A percentile compares a stretch with the other conserved stretches of the same genome.
phyloP scores from a whole-genome alignment of 176 grass and related monocot species.

The Areca catechu region DNA sequence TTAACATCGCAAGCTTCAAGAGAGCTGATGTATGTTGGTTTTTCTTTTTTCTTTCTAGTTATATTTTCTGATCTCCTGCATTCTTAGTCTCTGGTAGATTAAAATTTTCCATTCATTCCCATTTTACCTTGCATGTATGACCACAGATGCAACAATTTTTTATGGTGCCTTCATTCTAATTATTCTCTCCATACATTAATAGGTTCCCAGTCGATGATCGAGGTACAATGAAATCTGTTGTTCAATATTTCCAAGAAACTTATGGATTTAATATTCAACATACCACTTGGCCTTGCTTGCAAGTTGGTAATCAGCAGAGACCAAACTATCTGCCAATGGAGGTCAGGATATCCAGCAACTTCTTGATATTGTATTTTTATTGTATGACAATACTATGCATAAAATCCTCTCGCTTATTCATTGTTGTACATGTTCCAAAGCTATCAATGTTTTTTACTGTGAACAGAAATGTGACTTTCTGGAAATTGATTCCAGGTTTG shows the following conservation, averaged over 20 bases:
- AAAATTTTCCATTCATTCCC: too few relatives aligned
- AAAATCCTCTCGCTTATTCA: too few relatives aligned
- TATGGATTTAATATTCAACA: slow-evolving; percentile 88
- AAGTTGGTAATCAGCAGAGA: slow-evolving; percentile 92
- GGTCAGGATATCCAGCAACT: not conserved
- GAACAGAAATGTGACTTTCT: too few relatives aligned
- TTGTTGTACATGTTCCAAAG: too few relatives aligned
- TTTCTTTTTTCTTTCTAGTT: not conserved
- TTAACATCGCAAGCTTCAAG: slow-evolving; percentile 87
- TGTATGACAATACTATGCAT: too few relatives aligned
- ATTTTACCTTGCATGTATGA: too few relatives aligned
- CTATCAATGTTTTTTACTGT: too few relatives aligned
- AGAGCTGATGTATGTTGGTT: slow-evolving; percentile 58
- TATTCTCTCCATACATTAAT: slow-evolving; percentile 6
- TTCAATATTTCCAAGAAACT: slow-evolving; percentile 82
- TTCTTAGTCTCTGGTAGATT: too few relatives aligned
- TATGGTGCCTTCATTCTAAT: too few relatives aligned
- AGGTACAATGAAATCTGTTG: slow-evolving; percentile 90
- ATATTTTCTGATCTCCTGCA: too few relatives aligned
- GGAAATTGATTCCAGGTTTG: slow-evolving; percentile 42
- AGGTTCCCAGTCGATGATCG: slow-evolving; percentile 81
- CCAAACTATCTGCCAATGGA: slow-evolving; percentile 94
- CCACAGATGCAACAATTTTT: too few relatives aligned
- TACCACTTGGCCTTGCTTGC: slow-evolving; percentile 82
- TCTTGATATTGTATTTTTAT: too few relatives aligned